Percentiles rank a stretch among this genome's conserved stretches.
Evolutionary conservation across 352 stramenopile species (phyloP).

Genomic region (Globisporangium splendens): DNA sequence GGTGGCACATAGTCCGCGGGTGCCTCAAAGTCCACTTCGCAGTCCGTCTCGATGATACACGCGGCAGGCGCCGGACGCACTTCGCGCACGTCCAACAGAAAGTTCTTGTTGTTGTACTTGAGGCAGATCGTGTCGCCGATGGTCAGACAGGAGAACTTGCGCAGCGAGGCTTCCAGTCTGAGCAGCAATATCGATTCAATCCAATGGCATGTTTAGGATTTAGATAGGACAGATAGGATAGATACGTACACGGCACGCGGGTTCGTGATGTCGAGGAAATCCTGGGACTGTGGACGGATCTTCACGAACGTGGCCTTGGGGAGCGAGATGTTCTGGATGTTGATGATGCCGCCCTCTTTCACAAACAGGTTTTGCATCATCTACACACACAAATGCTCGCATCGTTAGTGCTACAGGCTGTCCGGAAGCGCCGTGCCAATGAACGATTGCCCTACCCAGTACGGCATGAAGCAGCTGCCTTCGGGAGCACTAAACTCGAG

Average conservation of each 20-base stretch:
- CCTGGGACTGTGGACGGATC: slow-evolving; percentile 96
- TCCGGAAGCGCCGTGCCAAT: not conserved
- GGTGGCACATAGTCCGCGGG: slow-evolving; percentile 84
- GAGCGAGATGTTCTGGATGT: slow-evolving; percentile 94
- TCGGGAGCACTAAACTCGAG: slow-evolving; percentile 98
- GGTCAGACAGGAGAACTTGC: slow-evolving; percentile 96
- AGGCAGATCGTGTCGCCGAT: slow-evolving; percentile 98
- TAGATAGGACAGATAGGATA: not conserved
- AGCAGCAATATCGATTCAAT: too few species aligned
- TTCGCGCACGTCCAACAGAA: slow-evolving; percentile 97
- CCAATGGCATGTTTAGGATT: too few species aligned
- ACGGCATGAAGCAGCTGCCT: slow-evolving; percentile 98
- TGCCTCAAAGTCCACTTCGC: slow-evolving; percentile 99
- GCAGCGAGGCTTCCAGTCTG: slow-evolving; percentile 76
- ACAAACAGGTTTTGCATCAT: slow-evolving; percentile 99
- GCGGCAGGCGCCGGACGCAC: slow-evolving; percentile 93
- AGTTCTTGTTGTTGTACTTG: slow-evolving; percentile 99
- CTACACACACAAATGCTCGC: slow-evolving; percentile 18
- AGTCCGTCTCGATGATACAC: slow-evolving; percentile 99
- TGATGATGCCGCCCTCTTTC: slow-evolving; percentile 91
- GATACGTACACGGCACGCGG: slow-evolving; percentile 92
- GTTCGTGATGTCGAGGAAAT: slow-evolving; percentile 99
- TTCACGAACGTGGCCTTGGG: slow-evolving; percentile 98
- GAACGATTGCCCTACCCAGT: slow-evolving; percentile 90
- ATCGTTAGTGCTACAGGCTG: not conserved